Conservation (phyloP, 2,329 filamentous ascomycete genomes). For the Aspergillus niger region DNA sequence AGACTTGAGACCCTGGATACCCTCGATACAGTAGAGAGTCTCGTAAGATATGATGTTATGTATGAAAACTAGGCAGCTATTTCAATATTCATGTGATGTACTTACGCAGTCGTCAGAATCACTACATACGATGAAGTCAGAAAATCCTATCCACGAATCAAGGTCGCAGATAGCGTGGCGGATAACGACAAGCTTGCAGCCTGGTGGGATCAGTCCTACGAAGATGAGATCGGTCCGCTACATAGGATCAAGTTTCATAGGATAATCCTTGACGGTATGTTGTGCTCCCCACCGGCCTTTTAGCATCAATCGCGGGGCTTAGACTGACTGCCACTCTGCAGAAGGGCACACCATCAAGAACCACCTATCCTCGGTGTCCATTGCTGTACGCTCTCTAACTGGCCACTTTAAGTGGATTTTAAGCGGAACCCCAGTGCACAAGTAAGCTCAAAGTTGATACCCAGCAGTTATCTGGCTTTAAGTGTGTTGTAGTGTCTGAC, state of each 20-base stretch:
- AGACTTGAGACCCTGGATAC: slow-evolving; percentile 24
- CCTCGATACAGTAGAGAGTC: slow-evolving; percentile 21
- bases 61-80: slow-evolving; percentile 6
- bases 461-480: neutral
- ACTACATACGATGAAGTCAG: slow-evolving; percentile 43
- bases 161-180: slow-evolving; percentile 19
- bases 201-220: slow-evolving; percentile 30
- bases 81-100: neutral
- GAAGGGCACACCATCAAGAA: slow-evolving; percentile 44
- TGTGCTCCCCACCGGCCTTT: neutral
- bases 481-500: neutral
- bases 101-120: slow-evolving; percentile 27
- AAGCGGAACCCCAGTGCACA: slow-evolving; percentile 43
- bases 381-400: slow-evolving; percentile 38
- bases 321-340: slow-evolving; percentile 8
- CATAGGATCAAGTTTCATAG: slow-evolving; percentile 40
- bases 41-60: slow-evolving; percentile 29
- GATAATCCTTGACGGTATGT: slow-evolving; percentile 45
- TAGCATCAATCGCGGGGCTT: neutral
- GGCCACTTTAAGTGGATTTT: slow-evolving; percentile 43
- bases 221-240: slow-evolving; percentile 32
- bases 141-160: slow-evolving; percentile 33
- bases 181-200: slow-evolving; percentile 22
- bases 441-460: slow-evolving; percentile 26
- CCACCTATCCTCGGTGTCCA: slow-evolving; percentile 33